phyloP scores from a whole-genome alignment of 805 yeast species.

The Kluyveromyces wickerhamii region DNA sequence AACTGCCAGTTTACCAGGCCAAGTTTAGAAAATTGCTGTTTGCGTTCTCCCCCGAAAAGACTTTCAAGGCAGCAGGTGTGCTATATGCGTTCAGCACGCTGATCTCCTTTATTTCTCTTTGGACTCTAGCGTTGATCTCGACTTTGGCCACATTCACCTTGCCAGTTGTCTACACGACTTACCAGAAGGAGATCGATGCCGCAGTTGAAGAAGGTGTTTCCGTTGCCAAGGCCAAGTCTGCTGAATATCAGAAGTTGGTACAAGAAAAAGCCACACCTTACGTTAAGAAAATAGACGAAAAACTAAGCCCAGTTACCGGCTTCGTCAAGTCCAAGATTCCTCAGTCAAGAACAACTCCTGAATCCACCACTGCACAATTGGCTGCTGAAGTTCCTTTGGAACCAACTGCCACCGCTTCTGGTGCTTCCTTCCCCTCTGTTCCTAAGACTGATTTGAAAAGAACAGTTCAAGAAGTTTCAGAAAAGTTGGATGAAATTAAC shows the following conservation, averaged over 20 bases:
- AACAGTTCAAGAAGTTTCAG: conserved; percentile 3
- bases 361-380: conserved; percentile 19
- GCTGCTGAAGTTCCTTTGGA: conserved; percentile 22
- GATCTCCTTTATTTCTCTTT: conserved; percentile 68
- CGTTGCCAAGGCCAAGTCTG: conserved; percentile 43
- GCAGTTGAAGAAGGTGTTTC: conserved; percentile 41
- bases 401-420: conserved; percentile 20
- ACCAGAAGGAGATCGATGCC: conserved; percentile 72
- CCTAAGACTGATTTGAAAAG: conserved; percentile 19
- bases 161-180: conserved; percentile 65
- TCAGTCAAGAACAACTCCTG: conserved; percentile 45
- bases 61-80: conserved; percentile 63
- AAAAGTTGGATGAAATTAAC: conserved; percentile 10
- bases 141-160: conserved; percentile 60
- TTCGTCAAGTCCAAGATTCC: conserved; percentile 39
- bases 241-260: conserved; percentile 38
- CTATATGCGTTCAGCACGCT: conserved; percentile 61
- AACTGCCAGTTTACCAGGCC: conserved; percentile 44
- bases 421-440: conserved; percentile 34
- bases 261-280: conserved; percentile 54
- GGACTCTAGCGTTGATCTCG: conserved; percentile 51
- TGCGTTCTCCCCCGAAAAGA: conserved; percentile 62
- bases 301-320: conserved; percentile 59
- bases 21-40: conserved; percentile 49
- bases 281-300: conserved; percentile 46